These are phyloP conservation scores for Hymenoscyphus infarciens DNA, from an alignment of 2,329 filamentous ascomycete genomes.

Conservation along the genomic window DNA sequence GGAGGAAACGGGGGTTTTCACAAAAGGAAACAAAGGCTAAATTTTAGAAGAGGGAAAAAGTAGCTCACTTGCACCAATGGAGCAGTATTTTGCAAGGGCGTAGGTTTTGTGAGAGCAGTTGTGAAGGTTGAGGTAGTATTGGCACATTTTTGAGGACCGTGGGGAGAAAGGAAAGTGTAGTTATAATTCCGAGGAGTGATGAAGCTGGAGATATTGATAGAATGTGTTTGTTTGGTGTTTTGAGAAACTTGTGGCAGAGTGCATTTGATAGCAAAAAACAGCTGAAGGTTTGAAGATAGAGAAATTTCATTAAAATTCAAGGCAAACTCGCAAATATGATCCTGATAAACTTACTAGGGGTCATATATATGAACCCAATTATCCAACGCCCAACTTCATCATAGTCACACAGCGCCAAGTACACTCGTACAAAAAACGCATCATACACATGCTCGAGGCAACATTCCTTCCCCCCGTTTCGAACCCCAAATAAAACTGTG, in stretches of 20 bases:
- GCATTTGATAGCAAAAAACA: no score
- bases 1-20: no score
- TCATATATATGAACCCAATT: no score
- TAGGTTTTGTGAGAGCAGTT: slow-evolving; percentile 30
- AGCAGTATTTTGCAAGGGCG: slow-evolving; percentile 32
- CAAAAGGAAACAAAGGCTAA: no score
- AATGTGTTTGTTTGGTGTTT: no score
- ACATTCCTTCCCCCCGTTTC: slow-evolving; percentile 1
- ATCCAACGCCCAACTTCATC: no score
- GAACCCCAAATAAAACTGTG: neutral
- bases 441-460: neutral
- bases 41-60: no score
- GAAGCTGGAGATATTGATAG: neutral
- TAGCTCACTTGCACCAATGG: slow-evolving; percentile 13
- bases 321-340: no score
- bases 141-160: slow-evolving; percentile 25
- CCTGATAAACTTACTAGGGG: no score
- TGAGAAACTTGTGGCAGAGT: no score
- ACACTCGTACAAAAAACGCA: neutral
- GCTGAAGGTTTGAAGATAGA: no score
- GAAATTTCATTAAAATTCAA: no score
- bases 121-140: slow-evolving; percentile 33
- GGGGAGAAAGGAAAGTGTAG: neutral
- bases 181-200: neutral
- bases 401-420: neutral